phyloP scores from a whole-genome alignment of 179 eudicot species.

The Actinidia chinensis region DNA sequence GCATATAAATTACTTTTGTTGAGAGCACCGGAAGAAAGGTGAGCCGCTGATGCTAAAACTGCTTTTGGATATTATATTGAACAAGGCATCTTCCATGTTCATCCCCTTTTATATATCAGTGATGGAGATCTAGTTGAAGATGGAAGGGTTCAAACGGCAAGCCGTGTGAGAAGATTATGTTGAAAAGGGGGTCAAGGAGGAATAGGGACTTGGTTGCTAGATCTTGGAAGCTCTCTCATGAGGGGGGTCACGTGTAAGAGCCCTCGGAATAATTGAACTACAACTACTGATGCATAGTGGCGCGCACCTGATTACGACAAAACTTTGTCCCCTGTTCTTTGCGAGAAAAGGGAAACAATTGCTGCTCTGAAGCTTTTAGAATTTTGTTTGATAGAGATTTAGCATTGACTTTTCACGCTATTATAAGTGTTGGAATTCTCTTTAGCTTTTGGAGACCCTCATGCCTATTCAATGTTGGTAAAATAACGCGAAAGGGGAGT shows the following conservation, averaged over 20 bases:
- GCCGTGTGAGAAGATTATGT: conserved; percentile 85
- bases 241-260: conserved; percentile 98
- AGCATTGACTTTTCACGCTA: conserved; percentile 59
- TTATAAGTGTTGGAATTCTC: conserved; percentile 79
- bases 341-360: conserved; percentile 77
- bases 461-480: conserved; percentile 85
- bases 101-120: conserved; percentile 54
- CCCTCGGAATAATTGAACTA: conserved; percentile 81
- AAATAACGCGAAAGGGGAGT: conserved; percentile 78
- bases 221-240: conserved; percentile 78
- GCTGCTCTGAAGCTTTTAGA: conserved; percentile 84
- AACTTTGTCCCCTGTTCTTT: conserved; percentile 60
- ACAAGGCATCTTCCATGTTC: conserved; percentile 79
- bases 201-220: conserved; percentile 70
- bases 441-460: conserved; percentile 80
- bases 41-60: conserved; percentile 87
- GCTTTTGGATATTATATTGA: conserved; percentile 79
- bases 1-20: conserved; percentile 56
- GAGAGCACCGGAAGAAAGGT: conserved; percentile 69
- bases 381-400: conserved; percentile 70
- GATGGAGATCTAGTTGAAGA: conserved; percentile 78
- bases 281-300: conserved; percentile 75
- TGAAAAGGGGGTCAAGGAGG: conserved; percentile 84
- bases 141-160: conserved; percentile 89
- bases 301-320: conserved; percentile 51